Evolutionary conservation across 495 filamentous ascomycete genomes (phyloP).

Genomic region (Penicillium macrosclerotiorum): DNA sequence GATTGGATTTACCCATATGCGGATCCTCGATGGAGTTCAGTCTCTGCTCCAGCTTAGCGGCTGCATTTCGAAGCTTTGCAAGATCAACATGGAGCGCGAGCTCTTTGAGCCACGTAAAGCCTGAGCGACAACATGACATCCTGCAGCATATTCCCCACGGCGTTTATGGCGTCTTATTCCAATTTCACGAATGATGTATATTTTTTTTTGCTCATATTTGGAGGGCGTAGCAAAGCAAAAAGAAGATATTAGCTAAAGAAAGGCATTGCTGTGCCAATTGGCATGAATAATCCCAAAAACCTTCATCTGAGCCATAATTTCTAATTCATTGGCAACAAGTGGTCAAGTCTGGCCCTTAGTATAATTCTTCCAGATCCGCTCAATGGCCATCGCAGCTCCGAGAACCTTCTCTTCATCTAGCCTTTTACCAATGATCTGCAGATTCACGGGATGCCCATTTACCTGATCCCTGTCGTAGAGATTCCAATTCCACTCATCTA

Average conservation of each 20-base stretch:
- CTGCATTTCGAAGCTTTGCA: constrained; percentile 83
- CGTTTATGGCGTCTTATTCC: constrained; percentile 16
- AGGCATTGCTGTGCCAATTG: too few species aligned
- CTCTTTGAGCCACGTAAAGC: constrained; percentile 63
- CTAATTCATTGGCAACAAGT: too few species aligned
- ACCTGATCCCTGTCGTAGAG: constrained; percentile 43
- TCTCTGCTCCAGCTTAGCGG: constrained; percentile 90
- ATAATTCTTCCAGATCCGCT: constrained; percentile 31
- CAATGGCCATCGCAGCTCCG: constrained; percentile 41
- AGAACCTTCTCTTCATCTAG: constrained; percentile 55
- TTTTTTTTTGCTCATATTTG: constrained; percentile 3
- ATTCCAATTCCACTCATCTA: constrained; percentile 51
- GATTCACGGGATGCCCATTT: constrained; percentile 45
- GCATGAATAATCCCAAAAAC: too few species aligned
- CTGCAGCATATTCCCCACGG: constrained; percentile 25
- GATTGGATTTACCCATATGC: constrained; percentile 99
- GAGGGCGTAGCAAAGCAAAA: too few species aligned
- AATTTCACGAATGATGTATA: constrained; percentile 17
- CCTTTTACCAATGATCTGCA: constrained; percentile 53
- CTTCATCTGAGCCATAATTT: too few species aligned
- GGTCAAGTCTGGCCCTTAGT: neutral
- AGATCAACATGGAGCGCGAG: constrained; percentile 91
- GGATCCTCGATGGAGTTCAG: constrained; percentile 93
- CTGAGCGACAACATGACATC: constrained; percentile 18
- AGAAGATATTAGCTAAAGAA: too few species aligned